Conservation (phyloP, 441 rosid species). For the Francoa sonchifolia region DNA sequence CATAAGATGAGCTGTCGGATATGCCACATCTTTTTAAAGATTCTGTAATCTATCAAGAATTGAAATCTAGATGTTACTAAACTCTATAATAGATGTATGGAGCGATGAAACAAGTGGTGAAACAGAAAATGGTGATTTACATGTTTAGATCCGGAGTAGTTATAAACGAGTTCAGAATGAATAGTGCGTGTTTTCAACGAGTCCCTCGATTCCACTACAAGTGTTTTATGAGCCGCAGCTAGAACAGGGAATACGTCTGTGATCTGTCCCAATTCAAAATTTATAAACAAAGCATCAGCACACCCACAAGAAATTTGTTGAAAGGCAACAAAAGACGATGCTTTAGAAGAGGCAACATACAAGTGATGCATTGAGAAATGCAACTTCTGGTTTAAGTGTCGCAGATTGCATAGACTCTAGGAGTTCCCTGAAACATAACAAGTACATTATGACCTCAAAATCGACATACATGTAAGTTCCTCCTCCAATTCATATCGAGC, state of each 20-base stretch:
- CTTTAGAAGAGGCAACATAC: slow-evolving; percentile 34
- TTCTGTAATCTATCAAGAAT: slow-evolving; percentile 53
- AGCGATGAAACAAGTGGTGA: slow-evolving; percentile 8
- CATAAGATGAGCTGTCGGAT: slow-evolving; percentile 49
- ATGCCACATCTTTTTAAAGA: slow-evolving; percentile 86
- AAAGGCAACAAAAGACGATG: neutral
- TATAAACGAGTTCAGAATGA: slow-evolving; percentile 87
- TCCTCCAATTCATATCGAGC: too few relatives aligned
- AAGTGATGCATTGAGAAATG: slow-evolving; percentile 61
- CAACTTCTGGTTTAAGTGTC: slow-evolving; percentile 63
- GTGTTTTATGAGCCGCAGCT: slow-evolving; percentile 82
- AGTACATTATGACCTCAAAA: too few relatives aligned
- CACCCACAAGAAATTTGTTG: neutral
- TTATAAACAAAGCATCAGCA: too few relatives aligned
- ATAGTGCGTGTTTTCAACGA: slow-evolving; percentile 68
- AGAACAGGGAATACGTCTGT: slow-evolving; percentile 74
- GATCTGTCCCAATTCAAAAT: too few relatives aligned
- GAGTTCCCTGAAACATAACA: slow-evolving; percentile 60
- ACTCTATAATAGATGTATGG: neutral
- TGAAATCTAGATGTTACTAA: neutral
- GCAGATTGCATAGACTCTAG: slow-evolving; percentile 56
- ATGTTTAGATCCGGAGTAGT: slow-evolving; percentile 80
- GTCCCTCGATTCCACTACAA: slow-evolving; percentile 56
- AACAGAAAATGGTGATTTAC: slow-evolving; percentile 26
- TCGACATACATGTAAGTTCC: too few relatives aligned